A percentile compares a stretch with the other conserved stretches of the same genome.
phyloP scores from a whole-genome alignment of 495 filamentous ascomycete species.

The Cladorrhinum samala region DNA sequence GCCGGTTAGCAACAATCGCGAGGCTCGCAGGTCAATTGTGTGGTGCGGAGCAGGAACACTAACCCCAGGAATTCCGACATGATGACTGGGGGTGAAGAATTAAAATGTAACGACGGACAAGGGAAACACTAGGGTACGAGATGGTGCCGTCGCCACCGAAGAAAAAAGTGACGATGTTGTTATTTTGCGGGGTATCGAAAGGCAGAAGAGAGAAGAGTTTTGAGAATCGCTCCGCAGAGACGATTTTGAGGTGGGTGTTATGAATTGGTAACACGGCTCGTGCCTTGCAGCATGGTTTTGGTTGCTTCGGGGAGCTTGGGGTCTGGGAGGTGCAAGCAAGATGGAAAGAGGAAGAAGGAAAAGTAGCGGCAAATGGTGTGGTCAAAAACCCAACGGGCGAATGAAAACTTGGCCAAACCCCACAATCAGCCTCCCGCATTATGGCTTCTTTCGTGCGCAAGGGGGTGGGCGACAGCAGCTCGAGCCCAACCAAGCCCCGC shows the following conservation, averaged over 20 bases:
- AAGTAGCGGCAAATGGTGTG: constrained; percentile 8
- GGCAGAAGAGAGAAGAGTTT: constrained; percentile 1
- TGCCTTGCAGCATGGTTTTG: constrained; percentile 13
- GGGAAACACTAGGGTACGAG: not conserved
- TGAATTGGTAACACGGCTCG: constrained; percentile 2
- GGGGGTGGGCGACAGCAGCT: not conserved
- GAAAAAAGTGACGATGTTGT: not conserved
- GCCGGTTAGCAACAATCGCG: constrained; percentile 18
- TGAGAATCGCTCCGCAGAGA: constrained; percentile 10
- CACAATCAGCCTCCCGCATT: constrained; percentile 23
- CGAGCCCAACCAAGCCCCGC: not conserved
- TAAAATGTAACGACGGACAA: constrained; percentile 6
- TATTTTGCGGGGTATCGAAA: constrained; percentile 8
- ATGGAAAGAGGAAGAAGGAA: constrained; percentile 10
- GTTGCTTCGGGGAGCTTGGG: constrained; percentile 11
- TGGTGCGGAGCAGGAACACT: constrained; percentile 14
- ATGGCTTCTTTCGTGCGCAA: constrained; percentile 7
- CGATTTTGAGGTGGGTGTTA: constrained; percentile 2
- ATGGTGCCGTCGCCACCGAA: not conserved
- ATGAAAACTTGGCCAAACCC: constrained; percentile 22
- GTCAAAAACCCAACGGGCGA: constrained; percentile 7
- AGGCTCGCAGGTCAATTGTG: not conserved
- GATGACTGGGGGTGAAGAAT: constrained; percentile 1
- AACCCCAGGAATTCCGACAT: constrained; percentile 52
- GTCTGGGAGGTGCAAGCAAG: constrained; percentile 5